These are phyloP conservation scores for Tetraselmis striata DNA, from an alignment of 139 green algal species.

Conservation along the genomic window DNA sequence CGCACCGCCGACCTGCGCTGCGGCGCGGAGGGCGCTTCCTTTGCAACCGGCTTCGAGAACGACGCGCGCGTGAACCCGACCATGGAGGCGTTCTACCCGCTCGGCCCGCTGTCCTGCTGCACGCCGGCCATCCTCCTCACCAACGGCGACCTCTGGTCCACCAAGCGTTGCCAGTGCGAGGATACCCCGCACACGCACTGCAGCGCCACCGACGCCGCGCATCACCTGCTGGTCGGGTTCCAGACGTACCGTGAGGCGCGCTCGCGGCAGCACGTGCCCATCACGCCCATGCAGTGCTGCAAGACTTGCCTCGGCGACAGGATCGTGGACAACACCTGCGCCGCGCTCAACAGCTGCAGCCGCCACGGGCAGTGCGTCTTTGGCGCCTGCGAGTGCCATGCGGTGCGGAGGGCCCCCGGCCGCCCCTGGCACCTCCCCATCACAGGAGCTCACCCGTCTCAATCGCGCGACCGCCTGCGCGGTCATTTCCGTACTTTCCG, in stretches of 20 bases:
- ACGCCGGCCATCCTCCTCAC: constrained; percentile 55
- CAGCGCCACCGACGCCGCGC: not conserved
- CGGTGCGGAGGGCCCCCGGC: too few relatives aligned
- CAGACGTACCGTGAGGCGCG: not conserved
- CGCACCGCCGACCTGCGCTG: constrained; percentile 28
- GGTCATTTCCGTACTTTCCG: too few relatives aligned
- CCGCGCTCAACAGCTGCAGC: constrained; percentile 48
- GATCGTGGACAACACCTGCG: constrained; percentile 34
- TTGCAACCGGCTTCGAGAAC: constrained; percentile 24
- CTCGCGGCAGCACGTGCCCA: constrained; percentile 45
- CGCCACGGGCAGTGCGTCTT: constrained; percentile 29
- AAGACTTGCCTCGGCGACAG: constrained; percentile 47
- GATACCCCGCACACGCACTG: constrained; percentile 26
- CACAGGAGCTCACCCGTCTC: too few relatives aligned
- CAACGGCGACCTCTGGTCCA: constrained; percentile 39
- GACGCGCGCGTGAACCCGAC: not conserved
- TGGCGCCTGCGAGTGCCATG: constrained; percentile 49
- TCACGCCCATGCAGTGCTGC: constrained; percentile 63
- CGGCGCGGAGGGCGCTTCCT: constrained; percentile 35
- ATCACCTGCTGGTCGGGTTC: not conserved
- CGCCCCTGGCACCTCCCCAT: too few relatives aligned
- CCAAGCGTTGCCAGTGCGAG: constrained; percentile 32
- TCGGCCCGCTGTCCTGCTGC: constrained; percentile 58
- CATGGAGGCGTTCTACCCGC: constrained; percentile 39
- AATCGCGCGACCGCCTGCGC: too few relatives aligned